Percentiles rank a stretch among this genome's conserved stretches.
phyloP scores from a whole-genome alignment of 345 rosid species.

The Xanthoceras sorbifolium region DNA sequence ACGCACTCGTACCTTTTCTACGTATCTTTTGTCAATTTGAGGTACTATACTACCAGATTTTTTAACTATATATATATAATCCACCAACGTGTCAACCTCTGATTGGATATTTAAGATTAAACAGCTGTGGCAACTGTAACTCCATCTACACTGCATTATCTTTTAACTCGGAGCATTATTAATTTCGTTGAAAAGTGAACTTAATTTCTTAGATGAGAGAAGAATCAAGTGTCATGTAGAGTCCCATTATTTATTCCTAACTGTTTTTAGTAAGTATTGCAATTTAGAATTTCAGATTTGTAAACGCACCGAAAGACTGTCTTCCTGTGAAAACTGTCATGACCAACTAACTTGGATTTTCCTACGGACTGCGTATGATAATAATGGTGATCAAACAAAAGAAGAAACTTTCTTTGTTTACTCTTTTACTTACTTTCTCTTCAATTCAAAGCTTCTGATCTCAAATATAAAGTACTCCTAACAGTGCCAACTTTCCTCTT shows the following conservation, averaged over 20 bases:
- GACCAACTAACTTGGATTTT: conserved; percentile 3
- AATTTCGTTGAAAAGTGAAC: too few species aligned
- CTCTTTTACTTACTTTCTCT: conserved; percentile 33
- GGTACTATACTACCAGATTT: background rate
- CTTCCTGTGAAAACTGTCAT: background rate
- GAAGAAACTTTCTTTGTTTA: background rate
- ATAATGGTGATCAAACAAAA: background rate
- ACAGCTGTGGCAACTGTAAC: background rate
- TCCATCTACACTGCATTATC: too few species aligned
- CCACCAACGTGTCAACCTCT: background rate
- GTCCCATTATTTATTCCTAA: too few species aligned
- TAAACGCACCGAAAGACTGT: too few species aligned
- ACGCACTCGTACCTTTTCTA: background rate
- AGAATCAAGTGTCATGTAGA: too few species aligned
- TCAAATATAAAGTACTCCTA: conserved; percentile 15
- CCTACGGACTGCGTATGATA: conserved; percentile 4
- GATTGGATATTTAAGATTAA: background rate
- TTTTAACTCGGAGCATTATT: too few species aligned
- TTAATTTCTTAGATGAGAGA: too few species aligned
- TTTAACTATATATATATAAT: too few species aligned
- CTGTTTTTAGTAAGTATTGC: too few species aligned
- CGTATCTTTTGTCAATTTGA: background rate
- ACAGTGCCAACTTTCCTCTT: conserved; percentile 33
- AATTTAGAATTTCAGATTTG: too few species aligned
- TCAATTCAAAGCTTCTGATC: conserved; percentile 38